Evolutionary conservation across 495 filamentous ascomycete species (phyloP).

Genomic region (Penicillium maclennaniae): DNA sequence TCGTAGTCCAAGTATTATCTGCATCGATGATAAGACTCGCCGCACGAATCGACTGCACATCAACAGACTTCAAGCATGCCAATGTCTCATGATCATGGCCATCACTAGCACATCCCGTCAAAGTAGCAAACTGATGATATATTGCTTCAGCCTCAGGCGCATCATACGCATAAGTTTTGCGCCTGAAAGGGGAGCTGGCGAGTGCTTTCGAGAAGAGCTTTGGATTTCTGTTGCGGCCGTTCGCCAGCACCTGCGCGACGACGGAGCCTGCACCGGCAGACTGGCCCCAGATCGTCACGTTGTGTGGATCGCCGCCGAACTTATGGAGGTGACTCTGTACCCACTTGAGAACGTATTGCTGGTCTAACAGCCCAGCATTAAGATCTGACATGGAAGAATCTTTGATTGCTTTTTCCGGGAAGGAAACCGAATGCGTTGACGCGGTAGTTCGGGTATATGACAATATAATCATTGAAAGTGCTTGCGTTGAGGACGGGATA

Average conservation of each 20-base stretch:
- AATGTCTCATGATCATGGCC: constrained; percentile 31
- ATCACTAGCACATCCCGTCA: constrained; percentile 41
- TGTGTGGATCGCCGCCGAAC: constrained; percentile 48
- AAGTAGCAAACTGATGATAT: constrained; percentile 40
- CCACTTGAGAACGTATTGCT: constrained; percentile 51
- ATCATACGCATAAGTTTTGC: constrained; percentile 52
- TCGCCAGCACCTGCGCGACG: constrained; percentile 51
- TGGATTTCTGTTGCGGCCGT: constrained; percentile 32
- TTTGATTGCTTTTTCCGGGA: constrained; percentile 48
- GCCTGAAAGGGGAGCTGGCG: constrained; percentile 60
- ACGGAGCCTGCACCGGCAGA: constrained; percentile 56
- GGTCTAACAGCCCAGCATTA: constrained; percentile 48
- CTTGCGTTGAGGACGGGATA: constrained; percentile 55
- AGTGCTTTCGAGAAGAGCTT: constrained; percentile 50
- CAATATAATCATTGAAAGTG: constrained; percentile 44
- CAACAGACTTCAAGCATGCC: constrained; percentile 46
- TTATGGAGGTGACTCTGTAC: constrained; percentile 49
- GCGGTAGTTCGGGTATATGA: constrained; percentile 53
- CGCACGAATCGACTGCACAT: constrained; percentile 47
- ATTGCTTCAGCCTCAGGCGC: constrained; percentile 46
- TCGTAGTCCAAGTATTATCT: constrained; percentile 48
- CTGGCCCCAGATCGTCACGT: constrained; percentile 52
- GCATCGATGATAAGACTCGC: constrained; percentile 42
- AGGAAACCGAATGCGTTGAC: constrained; percentile 59
- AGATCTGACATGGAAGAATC: constrained; percentile 44